Evolutionary conservation across 1,284 basidiomycete genomes (phyloP).

Genomic region (Schizophyllum amplum): DNA sequence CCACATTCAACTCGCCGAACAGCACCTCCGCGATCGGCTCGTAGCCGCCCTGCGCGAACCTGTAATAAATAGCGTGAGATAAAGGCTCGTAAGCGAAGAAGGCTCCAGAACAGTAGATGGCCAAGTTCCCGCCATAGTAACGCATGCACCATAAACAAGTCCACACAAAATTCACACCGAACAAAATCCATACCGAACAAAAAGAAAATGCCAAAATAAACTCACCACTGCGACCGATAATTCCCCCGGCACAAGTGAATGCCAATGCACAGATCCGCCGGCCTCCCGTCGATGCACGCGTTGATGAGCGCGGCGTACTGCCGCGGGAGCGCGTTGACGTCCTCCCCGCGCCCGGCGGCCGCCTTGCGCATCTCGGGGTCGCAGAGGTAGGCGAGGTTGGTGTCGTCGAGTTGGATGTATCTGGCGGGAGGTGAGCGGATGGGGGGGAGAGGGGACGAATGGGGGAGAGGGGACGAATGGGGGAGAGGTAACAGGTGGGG

Average conservation of each 20-base stretch:
- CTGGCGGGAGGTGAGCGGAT: no score
- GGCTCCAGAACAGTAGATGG: no score
- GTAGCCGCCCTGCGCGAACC: constrained; percentile 10
- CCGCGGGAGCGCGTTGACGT: constrained; percentile 13
- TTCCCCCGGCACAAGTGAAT: constrained; percentile 15
- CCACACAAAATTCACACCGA: no score
- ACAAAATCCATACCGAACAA: no score
- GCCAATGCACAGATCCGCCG: constrained; percentile 7
- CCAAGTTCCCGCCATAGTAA: no score
- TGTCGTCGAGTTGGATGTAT: constrained; percentile 12
- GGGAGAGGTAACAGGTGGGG: no score
- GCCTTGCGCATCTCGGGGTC: constrained; percentile 15
- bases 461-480: no score
- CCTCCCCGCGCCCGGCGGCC: constrained; percentile 13
- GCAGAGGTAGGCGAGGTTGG: constrained; percentile 14
- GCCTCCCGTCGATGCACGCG: constrained; percentile 10
- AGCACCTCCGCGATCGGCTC: constrained; percentile 14
- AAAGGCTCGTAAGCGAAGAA: no score
- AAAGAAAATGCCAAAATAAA: no score
- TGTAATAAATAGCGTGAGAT: no score
- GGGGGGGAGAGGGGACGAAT: no score
- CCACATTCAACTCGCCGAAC: constrained; percentile 12
- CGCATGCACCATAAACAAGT: no score
- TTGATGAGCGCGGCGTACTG: constrained; percentile 15
- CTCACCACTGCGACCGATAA: constrained; percentile 7